Percentiles rank a stretch among this genome's conserved stretches.
phyloP scores from a whole-genome alignment of 1,284 basidiomycete genomes.

The Puccinia sorghi region DNA sequence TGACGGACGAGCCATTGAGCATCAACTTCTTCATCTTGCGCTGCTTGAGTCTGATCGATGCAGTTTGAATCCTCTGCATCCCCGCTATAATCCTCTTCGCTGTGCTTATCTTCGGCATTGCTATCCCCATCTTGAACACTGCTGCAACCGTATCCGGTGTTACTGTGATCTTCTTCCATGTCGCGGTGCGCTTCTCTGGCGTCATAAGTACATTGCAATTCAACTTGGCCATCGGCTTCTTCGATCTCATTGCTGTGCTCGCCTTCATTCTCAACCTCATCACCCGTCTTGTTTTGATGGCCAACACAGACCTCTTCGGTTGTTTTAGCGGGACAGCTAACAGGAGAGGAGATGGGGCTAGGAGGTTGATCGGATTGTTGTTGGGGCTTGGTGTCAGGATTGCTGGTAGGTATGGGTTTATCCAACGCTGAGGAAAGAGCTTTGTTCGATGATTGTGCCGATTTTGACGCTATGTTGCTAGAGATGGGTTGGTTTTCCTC shows the following conservation, averaged over 20 bases:
- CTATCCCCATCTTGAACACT: neutral
- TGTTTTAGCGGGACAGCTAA: neutral
- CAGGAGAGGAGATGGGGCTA: neutral
- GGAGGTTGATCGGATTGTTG: neutral
- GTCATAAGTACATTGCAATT: neutral
- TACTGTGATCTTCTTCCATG: conserved; percentile 9
- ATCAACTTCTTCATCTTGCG: neutral
- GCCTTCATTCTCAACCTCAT: neutral
- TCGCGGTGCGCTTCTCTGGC: conserved; percentile 7
- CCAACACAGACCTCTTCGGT: neutral
- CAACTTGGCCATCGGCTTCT: neutral
- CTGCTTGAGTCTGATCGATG: neutral
- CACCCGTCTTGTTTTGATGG: neutral
- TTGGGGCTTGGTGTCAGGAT: neutral
- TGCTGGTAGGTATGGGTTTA: neutral
- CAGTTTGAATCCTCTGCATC: neutral
- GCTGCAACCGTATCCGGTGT: neutral
- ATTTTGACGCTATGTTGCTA: neutral
- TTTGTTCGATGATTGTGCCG: neutral
- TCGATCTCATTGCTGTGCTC: neutral
- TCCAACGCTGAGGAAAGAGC: neutral
- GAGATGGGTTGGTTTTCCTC: neutral
- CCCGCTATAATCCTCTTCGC: conserved; percentile 4
- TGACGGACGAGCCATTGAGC: neutral
- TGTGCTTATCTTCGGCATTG: neutral